These are phyloP conservation scores for Crithidia fasciculata DNA, from an alignment of 208 protist genomes.

Conservation along the genomic window DNA sequence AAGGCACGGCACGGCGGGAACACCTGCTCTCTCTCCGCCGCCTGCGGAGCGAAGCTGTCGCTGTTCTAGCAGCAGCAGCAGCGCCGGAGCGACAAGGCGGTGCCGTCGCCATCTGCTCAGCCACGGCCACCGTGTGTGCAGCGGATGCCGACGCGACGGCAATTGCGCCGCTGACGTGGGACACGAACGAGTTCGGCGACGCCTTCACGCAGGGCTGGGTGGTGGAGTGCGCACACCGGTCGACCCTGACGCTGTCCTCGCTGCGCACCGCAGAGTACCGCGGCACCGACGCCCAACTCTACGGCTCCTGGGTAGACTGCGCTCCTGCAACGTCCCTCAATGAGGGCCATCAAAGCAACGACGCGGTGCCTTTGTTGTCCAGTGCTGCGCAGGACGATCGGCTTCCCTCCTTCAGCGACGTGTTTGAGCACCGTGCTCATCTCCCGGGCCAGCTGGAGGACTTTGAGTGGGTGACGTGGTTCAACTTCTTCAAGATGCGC, in stretches of 20 bases:
- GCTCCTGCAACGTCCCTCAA: not conserved
- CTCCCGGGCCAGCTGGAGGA: slow-evolving; percentile 24
- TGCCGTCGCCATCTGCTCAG: too few species aligned
- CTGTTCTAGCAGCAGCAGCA: not conserved
- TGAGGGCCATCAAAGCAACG: not conserved
- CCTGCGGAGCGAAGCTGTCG: not conserved
- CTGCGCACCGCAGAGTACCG: slow-evolving; percentile 56
- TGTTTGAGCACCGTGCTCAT: slow-evolving; percentile 25
- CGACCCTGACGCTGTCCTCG: slow-evolving; percentile 48
- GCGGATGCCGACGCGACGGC: not conserved
- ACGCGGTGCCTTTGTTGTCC: slow-evolving; percentile 2
- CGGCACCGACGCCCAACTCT: slow-evolving; percentile 37
- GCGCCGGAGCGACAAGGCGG: too few species aligned
- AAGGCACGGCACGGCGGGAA: slow-evolving; percentile 7
- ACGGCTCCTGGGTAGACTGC: slow-evolving; percentile 47
- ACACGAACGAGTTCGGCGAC: slow-evolving; percentile 29
- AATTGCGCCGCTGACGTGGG: slow-evolving; percentile 10
- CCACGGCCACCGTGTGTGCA: too few species aligned
- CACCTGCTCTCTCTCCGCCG: not conserved
- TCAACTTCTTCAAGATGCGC: slow-evolving; percentile 35
- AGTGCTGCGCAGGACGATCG: slow-evolving; percentile 15
- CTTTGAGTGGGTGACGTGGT: slow-evolving; percentile 33
- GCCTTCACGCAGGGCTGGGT: slow-evolving; percentile 15
- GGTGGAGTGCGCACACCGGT: slow-evolving; percentile 45
- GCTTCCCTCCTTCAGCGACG: slow-evolving; percentile 41